Evolutionary conservation across 169 alveolate species (phyloP).

Genomic region (Toxoplasma gondii): DNA sequence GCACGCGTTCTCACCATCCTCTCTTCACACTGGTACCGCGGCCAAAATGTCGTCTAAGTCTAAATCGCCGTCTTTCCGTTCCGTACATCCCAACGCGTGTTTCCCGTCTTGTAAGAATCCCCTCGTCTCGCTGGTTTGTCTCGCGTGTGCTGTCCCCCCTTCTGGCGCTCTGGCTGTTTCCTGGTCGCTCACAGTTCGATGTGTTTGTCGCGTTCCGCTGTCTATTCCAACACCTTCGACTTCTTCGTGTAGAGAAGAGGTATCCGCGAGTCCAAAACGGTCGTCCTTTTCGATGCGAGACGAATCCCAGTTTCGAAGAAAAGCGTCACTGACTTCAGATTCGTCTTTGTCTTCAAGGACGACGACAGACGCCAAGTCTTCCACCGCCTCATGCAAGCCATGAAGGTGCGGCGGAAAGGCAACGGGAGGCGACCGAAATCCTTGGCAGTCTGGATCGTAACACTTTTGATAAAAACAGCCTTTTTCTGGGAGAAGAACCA

Average conservation of each 20-base stretch:
- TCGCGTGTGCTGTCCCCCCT: background rate
- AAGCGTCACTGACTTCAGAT: too few relatives aligned
- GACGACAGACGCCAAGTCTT: background rate
- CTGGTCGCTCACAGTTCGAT: background rate
- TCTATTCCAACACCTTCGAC: background rate
- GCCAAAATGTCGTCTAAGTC: background rate
- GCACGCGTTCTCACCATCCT: too few relatives aligned
- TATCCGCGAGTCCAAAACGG: too few relatives aligned
- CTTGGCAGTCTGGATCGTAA: slow-evolving; percentile 70
- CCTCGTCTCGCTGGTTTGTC: background rate
- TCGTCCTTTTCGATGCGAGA: too few relatives aligned
- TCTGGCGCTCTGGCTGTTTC: background rate
- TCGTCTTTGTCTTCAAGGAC: background rate
- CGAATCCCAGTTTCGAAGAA: too few relatives aligned
- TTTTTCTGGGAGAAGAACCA: slow-evolving; percentile 38
- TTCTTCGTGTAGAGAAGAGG: background rate
- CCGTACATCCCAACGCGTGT: too few relatives aligned
- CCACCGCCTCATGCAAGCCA: background rate
- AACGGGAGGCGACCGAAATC: slow-evolving; percentile 48
- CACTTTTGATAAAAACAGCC: slow-evolving; percentile 70
- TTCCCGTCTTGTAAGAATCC: too few relatives aligned
- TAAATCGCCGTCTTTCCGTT: background rate
- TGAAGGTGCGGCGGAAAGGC: slow-evolving; percentile 47
- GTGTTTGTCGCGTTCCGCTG: background rate
- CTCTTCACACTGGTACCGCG: background rate